A percentile compares a stretch with the other conserved stretches of the same genome.
Conservation (phyloP, 495 filamentous ascomycete genomes). For the Aspergillus steynii region DNA sequence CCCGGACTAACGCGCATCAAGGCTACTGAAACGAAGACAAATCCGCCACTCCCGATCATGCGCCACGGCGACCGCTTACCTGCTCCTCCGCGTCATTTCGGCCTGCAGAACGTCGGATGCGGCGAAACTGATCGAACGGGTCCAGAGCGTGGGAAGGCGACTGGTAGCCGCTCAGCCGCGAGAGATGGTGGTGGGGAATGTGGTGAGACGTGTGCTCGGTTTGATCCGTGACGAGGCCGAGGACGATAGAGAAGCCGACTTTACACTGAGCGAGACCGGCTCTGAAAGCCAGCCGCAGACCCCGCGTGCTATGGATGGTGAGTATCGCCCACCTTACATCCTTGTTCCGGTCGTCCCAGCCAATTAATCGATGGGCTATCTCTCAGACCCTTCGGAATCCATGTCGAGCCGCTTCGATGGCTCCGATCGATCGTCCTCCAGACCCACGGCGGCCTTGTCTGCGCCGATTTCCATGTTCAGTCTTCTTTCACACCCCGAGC, state of each 20-base stretch:
- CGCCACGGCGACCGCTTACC: constrained; percentile 84
- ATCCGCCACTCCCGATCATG: constrained; percentile 84
- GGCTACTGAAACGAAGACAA: constrained; percentile 85
- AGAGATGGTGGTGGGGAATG: constrained; percentile 90
- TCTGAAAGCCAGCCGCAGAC: constrained; percentile 53
- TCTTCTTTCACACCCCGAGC: constrained; percentile 65
- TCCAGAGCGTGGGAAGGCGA: constrained; percentile 71
- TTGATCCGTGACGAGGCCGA: constrained; percentile 88
- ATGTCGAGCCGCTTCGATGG: constrained; percentile 33
- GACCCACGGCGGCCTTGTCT: constrained; percentile 57
- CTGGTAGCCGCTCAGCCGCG: constrained; percentile 79
- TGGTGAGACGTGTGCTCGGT: constrained; percentile 84
- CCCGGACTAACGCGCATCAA: constrained; percentile 30
- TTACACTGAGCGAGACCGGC: constrained; percentile 51
- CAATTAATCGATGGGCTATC: constrained; percentile 14
- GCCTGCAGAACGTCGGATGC: constrained; percentile 66
- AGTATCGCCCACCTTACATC: constrained; percentile 12
- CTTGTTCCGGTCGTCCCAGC: background rate
- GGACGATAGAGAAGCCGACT: constrained; percentile 72
- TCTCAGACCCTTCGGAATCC: constrained; percentile 38
- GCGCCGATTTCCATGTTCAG: constrained; percentile 76
- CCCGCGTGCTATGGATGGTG: constrained; percentile 41
- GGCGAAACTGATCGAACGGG: constrained; percentile 70
- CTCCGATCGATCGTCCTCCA: constrained; percentile 40
- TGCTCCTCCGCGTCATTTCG: constrained; percentile 80